Percentiles rank a stretch among this genome's conserved stretches.
phyloP scores from a whole-genome alignment of 2,329 filamentous ascomycete species.

The Didymosphaeria variabile region DNA sequence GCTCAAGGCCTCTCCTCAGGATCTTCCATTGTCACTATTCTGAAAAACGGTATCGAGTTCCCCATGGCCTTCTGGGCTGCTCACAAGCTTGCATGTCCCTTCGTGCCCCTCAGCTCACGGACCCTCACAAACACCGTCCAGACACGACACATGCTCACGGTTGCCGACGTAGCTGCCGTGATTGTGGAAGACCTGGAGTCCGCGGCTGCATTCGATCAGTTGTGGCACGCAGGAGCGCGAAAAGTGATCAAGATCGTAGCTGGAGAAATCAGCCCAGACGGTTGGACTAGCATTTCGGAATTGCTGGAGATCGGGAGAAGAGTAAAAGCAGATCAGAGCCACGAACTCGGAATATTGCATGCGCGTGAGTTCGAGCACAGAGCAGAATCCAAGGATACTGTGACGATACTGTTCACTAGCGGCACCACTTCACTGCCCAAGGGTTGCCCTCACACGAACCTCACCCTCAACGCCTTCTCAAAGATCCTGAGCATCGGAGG shows the following conservation, averaged over 20 bases:
- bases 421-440: conserved; percentile 13
- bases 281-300: conserved; percentile 10
- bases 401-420: conserved; percentile 10
- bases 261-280: background rate
- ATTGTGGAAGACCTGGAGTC: conserved; percentile 5
- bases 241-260: conserved; percentile 8
- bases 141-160: conserved; percentile 12
- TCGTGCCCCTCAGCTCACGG: conserved; percentile 9
- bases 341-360: background rate
- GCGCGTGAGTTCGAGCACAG: background rate
- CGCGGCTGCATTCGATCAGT: conserved; percentile 1
- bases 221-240: background rate
- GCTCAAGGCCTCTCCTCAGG: conserved; percentile 5
- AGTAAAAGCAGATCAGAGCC: background rate
- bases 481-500: conserved; percentile 11
- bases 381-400: background rate
- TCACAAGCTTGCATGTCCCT: conserved; percentile 11
- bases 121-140: conserved; percentile 7
- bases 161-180: conserved; percentile 8
- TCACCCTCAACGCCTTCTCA: conserved; percentile 10
- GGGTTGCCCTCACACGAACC: conserved; percentile 11
- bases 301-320: background rate
- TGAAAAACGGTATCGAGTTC: conserved; percentile 12
- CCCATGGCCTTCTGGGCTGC: conserved; percentile 13
- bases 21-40: conserved; percentile 3